A percentile compares a stretch with the other conserved stretches of the same genome.
These are phyloP conservation scores for Thermomyces lanuginosus DNA, from an alignment of 2,329 filamentous ascomycete species.

Conservation along the genomic window DNA sequence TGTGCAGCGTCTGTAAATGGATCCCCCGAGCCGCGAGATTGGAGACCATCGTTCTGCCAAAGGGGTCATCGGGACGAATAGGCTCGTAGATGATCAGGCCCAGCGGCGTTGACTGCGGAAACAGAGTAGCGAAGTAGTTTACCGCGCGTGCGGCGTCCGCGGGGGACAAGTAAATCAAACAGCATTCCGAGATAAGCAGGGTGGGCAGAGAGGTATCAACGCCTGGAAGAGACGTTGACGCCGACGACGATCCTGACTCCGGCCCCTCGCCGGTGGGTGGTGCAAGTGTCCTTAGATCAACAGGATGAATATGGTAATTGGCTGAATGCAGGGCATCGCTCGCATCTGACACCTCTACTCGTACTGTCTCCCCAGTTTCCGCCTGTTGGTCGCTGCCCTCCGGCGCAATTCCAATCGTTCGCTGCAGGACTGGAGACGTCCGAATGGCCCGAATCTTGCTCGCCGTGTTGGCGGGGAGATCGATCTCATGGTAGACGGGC, in stretches of 20 bases:
- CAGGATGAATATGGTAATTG: conserved; percentile 40
- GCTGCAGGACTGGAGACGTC: conserved; percentile 16
- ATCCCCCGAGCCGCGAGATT: conserved; percentile 76
- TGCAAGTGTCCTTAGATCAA: conserved; percentile 51
- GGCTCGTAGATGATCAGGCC: conserved; percentile 76
- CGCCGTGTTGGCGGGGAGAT: conserved; percentile 60
- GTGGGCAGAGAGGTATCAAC: conserved; percentile 51
- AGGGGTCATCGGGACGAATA: conserved; percentile 65
- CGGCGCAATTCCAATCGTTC: conserved; percentile 13
- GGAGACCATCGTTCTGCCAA: conserved; percentile 79
- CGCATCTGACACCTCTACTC: conserved; percentile 21
- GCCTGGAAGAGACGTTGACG: conserved; percentile 24
- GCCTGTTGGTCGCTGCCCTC: conserved; percentile 1
- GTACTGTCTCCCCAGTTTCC: conserved; percentile 13
- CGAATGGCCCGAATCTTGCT: conserved; percentile 42
- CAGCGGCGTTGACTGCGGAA: conserved; percentile 30
- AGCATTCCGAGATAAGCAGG: conserved; percentile 84
- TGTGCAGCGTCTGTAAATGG: conserved; percentile 62
- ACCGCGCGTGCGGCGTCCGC: conserved; percentile 48
- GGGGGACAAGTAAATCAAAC: conserved; percentile 69
- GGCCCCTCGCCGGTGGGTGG: conserved; percentile 8
- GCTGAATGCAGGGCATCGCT: conserved; percentile 31
- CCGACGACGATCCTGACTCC: conserved; percentile 3
- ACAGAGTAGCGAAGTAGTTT: conserved; percentile 44
- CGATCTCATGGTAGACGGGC: conserved; percentile 75